Conservation (phyloP, 768 basidiomycete species). For the Boletus pseudopeckii region DNA sequence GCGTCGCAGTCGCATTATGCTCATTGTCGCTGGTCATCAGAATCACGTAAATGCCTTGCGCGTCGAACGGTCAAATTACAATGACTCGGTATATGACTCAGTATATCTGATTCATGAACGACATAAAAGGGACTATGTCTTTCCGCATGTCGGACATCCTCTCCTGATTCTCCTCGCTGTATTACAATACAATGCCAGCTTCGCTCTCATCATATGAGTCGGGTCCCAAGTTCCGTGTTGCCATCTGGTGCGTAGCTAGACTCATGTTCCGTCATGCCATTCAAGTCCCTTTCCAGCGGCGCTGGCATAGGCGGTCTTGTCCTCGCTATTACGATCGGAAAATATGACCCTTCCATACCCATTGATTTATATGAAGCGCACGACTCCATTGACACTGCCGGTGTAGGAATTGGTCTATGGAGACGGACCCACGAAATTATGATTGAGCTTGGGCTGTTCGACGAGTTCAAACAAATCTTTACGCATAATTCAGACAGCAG, state of each 20-base stretch:
- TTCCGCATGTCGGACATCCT: background rate
- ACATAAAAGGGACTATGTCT: background rate
- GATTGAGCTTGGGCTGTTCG: slow-evolving; percentile 39
- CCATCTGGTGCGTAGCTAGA: too few species aligned
- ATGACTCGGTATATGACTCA: too few species aligned
- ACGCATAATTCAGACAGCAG: background rate
- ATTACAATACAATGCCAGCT: background rate
- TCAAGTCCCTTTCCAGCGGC: slow-evolving; percentile 20
- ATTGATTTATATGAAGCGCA: slow-evolving; percentile 48
- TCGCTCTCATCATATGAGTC: background rate
- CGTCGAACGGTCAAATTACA: too few species aligned
- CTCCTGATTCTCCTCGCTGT: background rate
- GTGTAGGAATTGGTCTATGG: slow-evolving; percentile 47
- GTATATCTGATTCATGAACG: too few species aligned
- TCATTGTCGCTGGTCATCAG: too few species aligned
- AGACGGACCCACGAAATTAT: slow-evolving; percentile 44
- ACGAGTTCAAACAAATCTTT: slow-evolving; percentile 24
- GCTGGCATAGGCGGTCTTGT: slow-evolving; percentile 45
- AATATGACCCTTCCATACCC: slow-evolving; percentile 22
- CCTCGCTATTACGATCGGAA: slow-evolving; percentile 33
- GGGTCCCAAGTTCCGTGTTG: too few species aligned
- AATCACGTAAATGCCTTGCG: too few species aligned
- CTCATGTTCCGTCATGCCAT: too few species aligned
- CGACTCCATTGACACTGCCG: slow-evolving; percentile 36
- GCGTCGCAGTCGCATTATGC: too few species aligned